Base-by-base conservation (phyloP, 331 rosid genomes). In the Acacia concinna region DNA sequence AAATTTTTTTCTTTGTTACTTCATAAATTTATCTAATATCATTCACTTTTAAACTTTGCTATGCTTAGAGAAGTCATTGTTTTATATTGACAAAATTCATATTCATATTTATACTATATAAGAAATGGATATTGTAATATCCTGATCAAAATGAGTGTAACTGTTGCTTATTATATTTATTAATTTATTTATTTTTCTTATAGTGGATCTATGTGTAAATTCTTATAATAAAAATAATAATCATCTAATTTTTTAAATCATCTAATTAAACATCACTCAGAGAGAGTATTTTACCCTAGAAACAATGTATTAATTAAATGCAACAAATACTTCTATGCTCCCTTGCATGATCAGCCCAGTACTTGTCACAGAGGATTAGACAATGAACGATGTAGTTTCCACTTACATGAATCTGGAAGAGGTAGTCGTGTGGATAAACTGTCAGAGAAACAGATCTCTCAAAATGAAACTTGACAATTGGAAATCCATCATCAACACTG, bases 401-500 rank as follows among this genome's bases (percentile, higher is more conserved):
- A 66, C 91, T 87, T 84, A 84, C 96, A 0, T 25, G 70, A 56
- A 83, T 68, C 49, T 38, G 65, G 85, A 96, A 96, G 67, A 96
- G 82, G 78, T 96, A 96, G 18, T 91, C 95, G 7, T 75, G 98
- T 82, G 99, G 97, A 87, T 91, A 82, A 23, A 87, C 90, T 7
- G 75, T 82, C 84, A 96, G 81, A 77, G 84, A 65, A 78, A 88
- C 90, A 34, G 91, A 82, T 47, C 60, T 84, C 71, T 82, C 91
- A 78, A 96, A 96, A 78, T 68, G 82, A 60, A 96, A 84, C 74
- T 76, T 90, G 56, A 91, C 90, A 49, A 67, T 68, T 40, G 99
- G 98, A 86, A 96, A 96, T 56, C 87, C 93, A 46, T 67, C 88
- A 73, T 96, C 97, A 57, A 93, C 83, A 62, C 99, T 96, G 97